Evolutionary conservation across 2,329 filamentous ascomycete species (phyloP).

Genomic region (Fusarium ramigenum): DNA sequence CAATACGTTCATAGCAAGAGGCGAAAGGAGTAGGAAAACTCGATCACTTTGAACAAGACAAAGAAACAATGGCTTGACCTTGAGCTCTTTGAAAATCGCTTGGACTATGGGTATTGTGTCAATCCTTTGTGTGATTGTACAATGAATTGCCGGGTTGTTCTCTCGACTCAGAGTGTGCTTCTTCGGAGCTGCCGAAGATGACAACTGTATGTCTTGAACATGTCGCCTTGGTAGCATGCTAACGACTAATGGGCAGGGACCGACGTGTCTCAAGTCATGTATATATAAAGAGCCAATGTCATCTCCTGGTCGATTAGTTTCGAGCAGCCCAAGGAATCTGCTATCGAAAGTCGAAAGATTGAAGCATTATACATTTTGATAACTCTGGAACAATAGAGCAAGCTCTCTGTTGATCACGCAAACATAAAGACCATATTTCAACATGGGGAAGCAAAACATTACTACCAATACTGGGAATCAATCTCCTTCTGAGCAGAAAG

Average conservation of each 20-base stretch:
- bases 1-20: slow-evolving; percentile 47
- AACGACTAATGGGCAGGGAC: background rate
- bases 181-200: background rate
- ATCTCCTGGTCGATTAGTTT: background rate
- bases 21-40: slow-evolving; percentile 49
- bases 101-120: background rate
- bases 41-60: slow-evolving; percentile 40
- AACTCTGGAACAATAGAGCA: background rate
- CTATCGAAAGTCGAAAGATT: background rate
- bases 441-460: background rate
- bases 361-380: background rate
- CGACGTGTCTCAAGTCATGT: background rate
- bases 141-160: background rate
- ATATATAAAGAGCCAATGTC: background rate
- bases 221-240: background rate
- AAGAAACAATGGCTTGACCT: slow-evolving; percentile 25
- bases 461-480: background rate
- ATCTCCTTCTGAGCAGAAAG: background rate
- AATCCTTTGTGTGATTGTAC: background rate
- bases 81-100: background rate
- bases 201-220: background rate
- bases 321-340: background rate
- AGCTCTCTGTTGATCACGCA: background rate
- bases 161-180: background rate
- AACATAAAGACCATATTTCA: background rate